Evolutionary conservation across 2,329 filamentous ascomycete species (phyloP).

Genomic region (Lachnellula occidentalis): DNA sequence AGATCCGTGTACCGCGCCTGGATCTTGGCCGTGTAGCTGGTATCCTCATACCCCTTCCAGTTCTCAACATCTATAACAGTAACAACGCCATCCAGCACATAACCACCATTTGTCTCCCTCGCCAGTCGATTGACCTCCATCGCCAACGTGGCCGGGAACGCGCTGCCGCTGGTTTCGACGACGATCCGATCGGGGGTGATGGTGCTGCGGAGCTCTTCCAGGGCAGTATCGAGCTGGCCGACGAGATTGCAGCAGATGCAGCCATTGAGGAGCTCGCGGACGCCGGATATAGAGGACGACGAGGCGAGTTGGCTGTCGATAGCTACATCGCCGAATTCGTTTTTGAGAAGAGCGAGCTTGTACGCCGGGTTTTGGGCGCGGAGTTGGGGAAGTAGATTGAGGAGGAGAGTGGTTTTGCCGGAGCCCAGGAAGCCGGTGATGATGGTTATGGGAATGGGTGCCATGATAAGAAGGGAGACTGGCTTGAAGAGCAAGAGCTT

Average conservation of each 20-base stretch:
- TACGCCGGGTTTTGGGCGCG: constrained; percentile 65
- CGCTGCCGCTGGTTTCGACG: constrained; percentile 76
- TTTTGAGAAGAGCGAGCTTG: constrained; percentile 90
- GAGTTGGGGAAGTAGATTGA: constrained; percentile 90
- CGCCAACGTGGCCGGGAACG: constrained; percentile 60
- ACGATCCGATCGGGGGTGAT: constrained; percentile 75
- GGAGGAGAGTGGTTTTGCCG: constrained; percentile 92
- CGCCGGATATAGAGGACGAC: constrained; percentile 76
- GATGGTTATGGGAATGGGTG: constrained; percentile 84
- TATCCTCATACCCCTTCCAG: constrained; percentile 70
- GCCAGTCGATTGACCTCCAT: constrained; percentile 65
- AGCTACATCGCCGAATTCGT: constrained; percentile 94
- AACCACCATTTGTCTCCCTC: constrained; percentile 48
- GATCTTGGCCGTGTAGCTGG: constrained; percentile 64
- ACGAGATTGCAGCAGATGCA: constrained; percentile 99
- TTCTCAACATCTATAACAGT: constrained; percentile 72
- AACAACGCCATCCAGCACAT: constrained; percentile 64
- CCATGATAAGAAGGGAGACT: constrained; percentile 38
- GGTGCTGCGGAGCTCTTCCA: constrained; percentile 61
- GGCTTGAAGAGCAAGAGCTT: no score
- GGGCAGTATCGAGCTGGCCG: constrained; percentile 77
- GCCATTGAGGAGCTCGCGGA: constrained; percentile 89
- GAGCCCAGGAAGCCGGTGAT: constrained; percentile 94
- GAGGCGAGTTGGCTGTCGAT: constrained; percentile 89
- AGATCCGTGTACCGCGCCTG: constrained; percentile 69